Evolutionary conservation across 2,329 filamentous ascomycete species (phyloP).

Genomic region (Arthroderma sp.): DNA sequence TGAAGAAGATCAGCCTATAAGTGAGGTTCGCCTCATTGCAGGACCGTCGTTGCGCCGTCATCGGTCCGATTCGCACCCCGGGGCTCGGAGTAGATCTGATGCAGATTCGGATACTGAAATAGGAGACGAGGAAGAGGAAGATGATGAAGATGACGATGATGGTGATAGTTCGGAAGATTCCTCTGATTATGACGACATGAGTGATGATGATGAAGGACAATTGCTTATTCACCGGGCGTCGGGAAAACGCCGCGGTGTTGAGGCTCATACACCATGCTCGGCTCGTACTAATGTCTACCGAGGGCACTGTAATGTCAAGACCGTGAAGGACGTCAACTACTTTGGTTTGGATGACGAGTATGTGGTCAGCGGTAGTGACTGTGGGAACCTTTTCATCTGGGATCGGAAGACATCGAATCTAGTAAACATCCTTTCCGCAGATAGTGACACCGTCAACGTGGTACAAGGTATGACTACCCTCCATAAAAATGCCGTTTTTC

Average conservation of each 20-base stretch:
- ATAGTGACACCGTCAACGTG: conserved; percentile 58
- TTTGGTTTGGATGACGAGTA: conserved; percentile 56
- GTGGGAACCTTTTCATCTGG: conserved; percentile 57
- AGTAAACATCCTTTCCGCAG: conserved; percentile 52
- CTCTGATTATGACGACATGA: conserved; percentile 17
- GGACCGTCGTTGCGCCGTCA: neutral
- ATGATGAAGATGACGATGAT: conserved; percentile 17
- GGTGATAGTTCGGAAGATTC: conserved; percentile 14
- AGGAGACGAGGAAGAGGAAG: conserved; percentile 13
- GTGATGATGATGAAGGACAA: conserved; percentile 21
- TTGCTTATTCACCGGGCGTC: conserved; percentile 36
- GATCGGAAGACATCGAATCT: conserved; percentile 48
- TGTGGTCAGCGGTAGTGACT: conserved; percentile 54
- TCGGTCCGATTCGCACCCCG: neutral
- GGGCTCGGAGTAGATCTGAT: conserved; percentile 5
- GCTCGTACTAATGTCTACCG: conserved; percentile 45
- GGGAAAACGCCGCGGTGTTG: conserved; percentile 36
- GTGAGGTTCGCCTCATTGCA: conserved; percentile 20
- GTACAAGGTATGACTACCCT: conserved; percentile 38
- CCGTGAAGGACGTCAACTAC: conserved; percentile 58
- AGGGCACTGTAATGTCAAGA: conserved; percentile 54
- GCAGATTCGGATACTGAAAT: conserved; percentile 5
- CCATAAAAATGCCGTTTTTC: neutral
- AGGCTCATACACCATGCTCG: conserved; percentile 41
- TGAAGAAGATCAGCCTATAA: conserved; percentile 33